Conservation (phyloP, 2,329 filamentous ascomycete species). For the Penicillium capsulatum region DNA sequence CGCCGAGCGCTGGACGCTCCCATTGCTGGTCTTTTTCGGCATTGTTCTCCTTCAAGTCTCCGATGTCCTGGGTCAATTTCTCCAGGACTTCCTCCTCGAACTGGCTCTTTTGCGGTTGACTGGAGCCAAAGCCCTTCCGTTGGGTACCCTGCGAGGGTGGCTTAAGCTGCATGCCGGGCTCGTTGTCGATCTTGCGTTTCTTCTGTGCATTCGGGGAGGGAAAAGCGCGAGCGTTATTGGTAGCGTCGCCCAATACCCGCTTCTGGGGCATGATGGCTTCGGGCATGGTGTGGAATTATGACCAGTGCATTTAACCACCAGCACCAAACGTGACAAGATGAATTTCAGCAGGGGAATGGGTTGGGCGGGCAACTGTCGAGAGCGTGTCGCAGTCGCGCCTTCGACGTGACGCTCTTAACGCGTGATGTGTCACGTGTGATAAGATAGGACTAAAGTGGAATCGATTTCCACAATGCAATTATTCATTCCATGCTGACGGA, state of each 20-base stretch:
- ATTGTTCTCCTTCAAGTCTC: slow-evolving; percentile 77
- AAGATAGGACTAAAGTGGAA: too few species aligned
- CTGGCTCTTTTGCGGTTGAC: slow-evolving; percentile 70
- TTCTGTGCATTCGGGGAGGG: slow-evolving; percentile 59
- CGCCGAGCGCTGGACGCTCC: slow-evolving; percentile 62
- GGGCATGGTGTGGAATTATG: slow-evolving; percentile 9
- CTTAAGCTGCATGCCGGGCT: slow-evolving; percentile 51
- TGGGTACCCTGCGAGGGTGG: slow-evolving; percentile 58
- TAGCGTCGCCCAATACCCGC: slow-evolving; percentile 65
- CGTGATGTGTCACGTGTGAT: slow-evolving; percentile 24
- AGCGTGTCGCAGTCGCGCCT: slow-evolving; percentile 23
- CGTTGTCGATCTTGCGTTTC: slow-evolving; percentile 73
- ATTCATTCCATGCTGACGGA: too few species aligned
- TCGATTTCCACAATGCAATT: too few species aligned
- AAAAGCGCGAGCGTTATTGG: slow-evolving; percentile 57
- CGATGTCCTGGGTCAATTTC: slow-evolving; percentile 92
- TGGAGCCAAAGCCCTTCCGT: slow-evolving; percentile 58
- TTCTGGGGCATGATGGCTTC: slow-evolving; percentile 57
- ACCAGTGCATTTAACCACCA: slow-evolving; percentile 3
- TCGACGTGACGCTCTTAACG: slow-evolving; percentile 27
- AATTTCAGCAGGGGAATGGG: slow-evolving; percentile 6
- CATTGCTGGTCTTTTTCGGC: slow-evolving; percentile 91
- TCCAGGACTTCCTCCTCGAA: slow-evolving; percentile 94
- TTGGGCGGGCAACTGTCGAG: slow-evolving; percentile 15
- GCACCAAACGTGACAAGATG: background rate